Percentiles rank a stretch among this genome's conserved stretches.
Evolutionary conservation across 2,329 filamentous ascomycete genomes (phyloP).

Genomic region (Trichoderma sp.): DNA sequence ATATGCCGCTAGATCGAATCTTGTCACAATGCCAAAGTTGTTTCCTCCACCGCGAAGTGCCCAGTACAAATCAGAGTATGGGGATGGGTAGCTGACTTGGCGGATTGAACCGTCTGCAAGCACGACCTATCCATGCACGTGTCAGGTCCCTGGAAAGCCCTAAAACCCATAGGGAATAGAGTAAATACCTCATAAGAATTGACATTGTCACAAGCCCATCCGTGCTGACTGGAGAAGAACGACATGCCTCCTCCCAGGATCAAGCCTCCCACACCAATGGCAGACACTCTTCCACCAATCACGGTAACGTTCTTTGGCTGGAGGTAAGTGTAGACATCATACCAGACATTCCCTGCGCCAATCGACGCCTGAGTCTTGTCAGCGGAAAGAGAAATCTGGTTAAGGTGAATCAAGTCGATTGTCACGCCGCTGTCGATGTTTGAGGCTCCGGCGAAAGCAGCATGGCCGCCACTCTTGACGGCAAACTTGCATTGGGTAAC

Average conservation of each 20-base stretch:
- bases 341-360: constrained; percentile 40
- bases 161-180: too few relatives aligned
- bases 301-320: constrained; percentile 32
- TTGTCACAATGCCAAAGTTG: constrained; percentile 29
- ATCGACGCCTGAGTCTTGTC: constrained; percentile 33
- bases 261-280: constrained; percentile 36
- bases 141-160: not conserved
- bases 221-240: constrained; percentile 19
- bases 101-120: constrained; percentile 12
- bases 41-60: constrained; percentile 13
- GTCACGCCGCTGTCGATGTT: constrained; percentile 36
- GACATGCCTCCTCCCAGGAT: constrained; percentile 23
- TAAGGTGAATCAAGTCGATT: constrained; percentile 37
- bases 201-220: constrained; percentile 20
- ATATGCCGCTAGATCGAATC: constrained; percentile 36
- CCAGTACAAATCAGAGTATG: constrained; percentile 1
- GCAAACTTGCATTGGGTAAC: constrained; percentile 32
- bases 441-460: constrained; percentile 39
- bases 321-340: constrained; percentile 37
- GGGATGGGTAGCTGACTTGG: not conserved
- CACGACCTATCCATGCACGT: not conserved
- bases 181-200: not conserved
- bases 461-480: constrained; percentile 45
- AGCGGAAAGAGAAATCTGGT: constrained; percentile 30
- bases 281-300: constrained; percentile 38